phyloP scores from a whole-genome alignment of 1,284 basidiomycete genomes.

The Ustilago sp. region DNA sequence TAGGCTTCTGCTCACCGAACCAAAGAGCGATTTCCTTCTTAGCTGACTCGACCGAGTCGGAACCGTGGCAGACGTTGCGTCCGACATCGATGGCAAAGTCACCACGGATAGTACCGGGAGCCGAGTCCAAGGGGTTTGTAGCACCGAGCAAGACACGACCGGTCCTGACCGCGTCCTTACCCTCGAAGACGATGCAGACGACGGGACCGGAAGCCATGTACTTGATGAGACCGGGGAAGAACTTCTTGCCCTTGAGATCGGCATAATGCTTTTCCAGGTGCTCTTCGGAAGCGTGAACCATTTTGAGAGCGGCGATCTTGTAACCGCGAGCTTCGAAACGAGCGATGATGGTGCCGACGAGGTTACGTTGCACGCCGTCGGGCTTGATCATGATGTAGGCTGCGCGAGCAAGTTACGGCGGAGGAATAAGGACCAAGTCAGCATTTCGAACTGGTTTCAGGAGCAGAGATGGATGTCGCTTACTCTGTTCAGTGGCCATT shows the following conservation, averaged over 20 bases:
- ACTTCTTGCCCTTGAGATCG: slow-evolving; percentile 69
- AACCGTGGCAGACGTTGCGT: slow-evolving; percentile 76
- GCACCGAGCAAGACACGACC: slow-evolving; percentile 95
- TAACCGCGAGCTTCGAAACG: slow-evolving; percentile 68
- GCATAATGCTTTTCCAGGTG: slow-evolving; percentile 69
- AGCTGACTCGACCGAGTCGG: slow-evolving; percentile 74
- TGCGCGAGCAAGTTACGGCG: slow-evolving; percentile 9
- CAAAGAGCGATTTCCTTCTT: slow-evolving; percentile 69
- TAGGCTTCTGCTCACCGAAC: slow-evolving; percentile 68
- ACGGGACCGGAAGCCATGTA: slow-evolving; percentile 90
- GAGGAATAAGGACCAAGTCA: neutral
- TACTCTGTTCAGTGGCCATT: slow-evolving; percentile 67
- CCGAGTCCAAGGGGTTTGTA: slow-evolving; percentile 93
- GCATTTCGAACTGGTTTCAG: neutral
- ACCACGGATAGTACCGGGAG: slow-evolving; percentile 72
- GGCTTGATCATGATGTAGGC: slow-evolving; percentile 69
- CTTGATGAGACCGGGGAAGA: slow-evolving; percentile 69
- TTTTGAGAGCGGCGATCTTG: slow-evolving; percentile 68
- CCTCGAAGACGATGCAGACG: slow-evolving; percentile 96
- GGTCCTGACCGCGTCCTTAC: slow-evolving; percentile 75
- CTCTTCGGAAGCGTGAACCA: slow-evolving; percentile 66
- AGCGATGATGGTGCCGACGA: slow-evolving; percentile 67
- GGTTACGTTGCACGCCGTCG: slow-evolving; percentile 67
- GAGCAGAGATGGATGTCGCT: slow-evolving; percentile 7
- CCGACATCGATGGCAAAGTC: slow-evolving; percentile 83